Conservation (phyloP, 2,329 filamentous ascomycete species). For the Phialocephala sp. region DNA sequence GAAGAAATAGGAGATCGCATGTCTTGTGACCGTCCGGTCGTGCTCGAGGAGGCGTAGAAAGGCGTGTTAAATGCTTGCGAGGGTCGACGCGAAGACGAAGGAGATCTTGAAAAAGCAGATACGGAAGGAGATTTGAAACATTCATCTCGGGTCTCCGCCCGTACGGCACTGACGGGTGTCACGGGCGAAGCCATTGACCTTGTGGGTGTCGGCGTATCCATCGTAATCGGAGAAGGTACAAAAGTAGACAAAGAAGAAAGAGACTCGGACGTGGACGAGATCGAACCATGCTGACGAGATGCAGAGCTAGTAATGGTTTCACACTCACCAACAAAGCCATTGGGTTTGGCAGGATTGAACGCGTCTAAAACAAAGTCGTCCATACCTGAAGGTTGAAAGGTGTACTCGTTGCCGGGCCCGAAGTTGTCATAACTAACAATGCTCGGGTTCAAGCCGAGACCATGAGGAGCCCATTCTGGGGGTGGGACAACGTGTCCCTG, state of each 20-base stretch:
- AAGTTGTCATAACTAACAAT: slow-evolving; percentile 41
- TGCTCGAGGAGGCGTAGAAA: slow-evolving; percentile 33
- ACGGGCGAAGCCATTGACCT: slow-evolving; percentile 38
- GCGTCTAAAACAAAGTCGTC: slow-evolving; percentile 44
- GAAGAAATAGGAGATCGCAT: slow-evolving; percentile 35
- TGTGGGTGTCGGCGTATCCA: slow-evolving; percentile 29
- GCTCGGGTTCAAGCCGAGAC: slow-evolving; percentile 40
- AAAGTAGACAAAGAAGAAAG: slow-evolving; percentile 39
- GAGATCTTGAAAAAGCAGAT: slow-evolving; percentile 44
- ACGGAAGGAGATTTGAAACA: slow-evolving; percentile 45
- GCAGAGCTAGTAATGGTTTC: slow-evolving; percentile 45
- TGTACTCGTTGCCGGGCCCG: slow-evolving; percentile 39
- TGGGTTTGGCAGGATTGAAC: slow-evolving; percentile 48
- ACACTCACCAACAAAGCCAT: slow-evolving; percentile 53
- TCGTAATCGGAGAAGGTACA: slow-evolving; percentile 36
- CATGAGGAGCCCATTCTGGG: slow-evolving; percentile 41
- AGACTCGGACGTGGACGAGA: slow-evolving; percentile 34
- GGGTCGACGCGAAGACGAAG: slow-evolving; percentile 37
- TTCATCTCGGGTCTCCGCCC: slow-evolving; percentile 32
- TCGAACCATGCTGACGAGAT: slow-evolving; percentile 40
- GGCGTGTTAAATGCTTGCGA: slow-evolving; percentile 35
- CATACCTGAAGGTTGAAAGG: slow-evolving; percentile 42
- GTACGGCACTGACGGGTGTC: slow-evolving; percentile 36
- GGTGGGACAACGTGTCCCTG: slow-evolving; percentile 38
- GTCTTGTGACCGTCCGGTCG: slow-evolving; percentile 33